Conservation (phyloP, 441 rosid genomes). For the Cnidoscolus chayamansa region DNA sequence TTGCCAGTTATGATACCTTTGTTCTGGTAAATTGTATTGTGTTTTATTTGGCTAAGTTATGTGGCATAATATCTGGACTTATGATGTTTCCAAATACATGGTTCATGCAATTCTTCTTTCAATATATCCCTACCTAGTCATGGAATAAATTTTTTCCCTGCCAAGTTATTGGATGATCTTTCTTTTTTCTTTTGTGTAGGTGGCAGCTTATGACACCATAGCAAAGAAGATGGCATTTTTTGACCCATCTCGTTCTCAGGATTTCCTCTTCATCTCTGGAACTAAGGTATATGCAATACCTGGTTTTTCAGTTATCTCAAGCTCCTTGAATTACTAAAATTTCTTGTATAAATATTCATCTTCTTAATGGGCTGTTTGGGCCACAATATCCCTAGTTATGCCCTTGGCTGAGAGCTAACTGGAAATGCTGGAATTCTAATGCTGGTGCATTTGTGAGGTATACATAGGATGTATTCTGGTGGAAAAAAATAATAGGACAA, state of each 20-base stretch:
- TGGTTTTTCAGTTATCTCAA: not conserved
- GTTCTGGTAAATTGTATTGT: not conserved
- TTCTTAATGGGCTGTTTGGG: not conserved
- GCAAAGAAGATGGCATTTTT: slow-evolving; percentile 89
- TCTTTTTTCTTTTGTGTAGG: slow-evolving; percentile 40
- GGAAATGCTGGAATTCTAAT: slow-evolving; percentile 38
- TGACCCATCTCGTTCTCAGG: slow-evolving; percentile 73
- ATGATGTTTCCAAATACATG: not conserved
- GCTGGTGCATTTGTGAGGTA: slow-evolving; percentile 19
- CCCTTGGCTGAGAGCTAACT: not conserved
- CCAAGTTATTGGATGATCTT: slow-evolving; percentile 16
- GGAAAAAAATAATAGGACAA: too few relatives aligned
- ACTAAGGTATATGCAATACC: slow-evolving; percentile 56
- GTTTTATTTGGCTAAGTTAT: not conserved
- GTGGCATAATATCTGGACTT: not conserved
- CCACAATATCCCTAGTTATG: not conserved
- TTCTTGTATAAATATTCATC: not conserved
- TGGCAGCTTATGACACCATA: slow-evolving; percentile 78
- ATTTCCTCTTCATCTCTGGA: slow-evolving; percentile 93
- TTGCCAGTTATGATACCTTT: not conserved
- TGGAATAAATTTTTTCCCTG: slow-evolving; percentile 15
- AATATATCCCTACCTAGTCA: too few relatives aligned
- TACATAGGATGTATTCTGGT: not conserved
- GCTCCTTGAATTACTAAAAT: not conserved
- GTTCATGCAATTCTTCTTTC: not conserved